Evolutionary conservation across 495 filamentous ascomycete species (phyloP), one percentile per base, ranked within the genome.

Genomic region (Neurospora discreta): DNA sequence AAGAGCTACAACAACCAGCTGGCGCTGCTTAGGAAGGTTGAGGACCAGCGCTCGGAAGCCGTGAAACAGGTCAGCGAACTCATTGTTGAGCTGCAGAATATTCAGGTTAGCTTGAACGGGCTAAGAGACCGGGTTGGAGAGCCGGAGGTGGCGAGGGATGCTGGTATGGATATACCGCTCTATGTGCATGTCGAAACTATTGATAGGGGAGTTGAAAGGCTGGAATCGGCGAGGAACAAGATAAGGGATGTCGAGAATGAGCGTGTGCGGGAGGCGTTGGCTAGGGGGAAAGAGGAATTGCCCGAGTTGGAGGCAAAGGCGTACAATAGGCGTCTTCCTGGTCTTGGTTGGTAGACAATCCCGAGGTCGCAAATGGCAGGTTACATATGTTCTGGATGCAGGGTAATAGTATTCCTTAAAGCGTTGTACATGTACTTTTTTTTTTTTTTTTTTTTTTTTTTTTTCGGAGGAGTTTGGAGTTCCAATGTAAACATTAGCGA

Each of bases 181-280:
- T 84, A 82, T 43, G 86, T 91, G 72, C 90, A 93, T 77, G 86
- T 93, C 68, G 89, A 91, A 73, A 89, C 85, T 73, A 91, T 93
- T 60, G 83, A 90, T 69, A 79, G 84, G 20, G 90, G 89, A 1
- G 85, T 92, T 4, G 88, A 93, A 75, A 83, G 90, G 73, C 76
- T 93, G 52, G 88, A 91, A 73, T 72, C 76, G 52, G 86, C 86
- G 70, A 82, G 90, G 69, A 81, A 81, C 39, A 84, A 85, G 70
- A 85, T 86, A 10, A 82, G 86, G 69, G 85, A 81, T n/a, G 71
- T 87, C 23, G 89, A 91, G 83, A 81, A 86, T 69, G 87, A 91
- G 70, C 78, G 84, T 69, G 79, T 89, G 39, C 77, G 80, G 72
- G 83, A 82, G 74, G 85, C 84, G 39, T 73, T 90, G 68, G 83